phyloP scores from a whole-genome alignment of 164 flowering plant species.

The Aristolochia californica region DNA sequence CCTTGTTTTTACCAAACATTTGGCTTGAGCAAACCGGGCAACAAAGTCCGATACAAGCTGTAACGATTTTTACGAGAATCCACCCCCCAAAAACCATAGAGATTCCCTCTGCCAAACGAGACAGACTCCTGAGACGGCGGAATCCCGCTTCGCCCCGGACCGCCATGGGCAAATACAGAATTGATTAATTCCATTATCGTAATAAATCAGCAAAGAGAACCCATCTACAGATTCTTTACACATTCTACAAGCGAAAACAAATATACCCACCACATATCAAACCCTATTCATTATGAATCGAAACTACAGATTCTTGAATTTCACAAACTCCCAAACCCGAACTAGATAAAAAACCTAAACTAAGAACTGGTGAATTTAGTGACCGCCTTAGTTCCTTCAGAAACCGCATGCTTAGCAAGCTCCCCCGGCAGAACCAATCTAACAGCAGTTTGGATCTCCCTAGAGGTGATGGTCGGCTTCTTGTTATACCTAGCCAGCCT shows the following conservation, averaged over 20 bases:
- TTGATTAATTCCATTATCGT: too few species aligned
- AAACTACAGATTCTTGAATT: too few species aligned
- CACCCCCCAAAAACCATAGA: slow-evolving; percentile 30
- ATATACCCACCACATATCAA: too few species aligned
- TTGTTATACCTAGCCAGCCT: slow-evolving; percentile 33
- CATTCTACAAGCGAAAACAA: too few species aligned
- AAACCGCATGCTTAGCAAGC: slow-evolving; percentile 37
- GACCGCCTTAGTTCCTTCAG: slow-evolving; percentile 37
- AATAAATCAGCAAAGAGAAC: too few species aligned
- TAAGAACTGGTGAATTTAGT: slow-evolving; percentile 23
- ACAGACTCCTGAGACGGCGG: slow-evolving; percentile 5
- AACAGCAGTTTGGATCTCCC: slow-evolving; percentile 39
- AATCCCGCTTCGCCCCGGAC: slow-evolving; percentile 1
- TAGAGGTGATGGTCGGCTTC: slow-evolving; percentile 36
- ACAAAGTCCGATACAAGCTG: slow-evolving; percentile 16
- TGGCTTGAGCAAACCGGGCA: slow-evolving; percentile 24
- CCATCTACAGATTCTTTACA: too few species aligned
- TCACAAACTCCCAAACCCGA: too few species aligned
- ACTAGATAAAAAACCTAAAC: too few species aligned
- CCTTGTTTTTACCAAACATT: slow-evolving; percentile 9
- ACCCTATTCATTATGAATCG: too few species aligned
- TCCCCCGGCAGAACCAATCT: slow-evolving; percentile 28
- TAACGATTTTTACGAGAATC: slow-evolving; percentile 24
- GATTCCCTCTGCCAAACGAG: slow-evolving; percentile 14
- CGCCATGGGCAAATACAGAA: neutral